These are phyloP conservation scores for Knufia petricola DNA, from an alignment of 2,329 filamentous ascomycete species.

Conservation along the genomic window DNA sequence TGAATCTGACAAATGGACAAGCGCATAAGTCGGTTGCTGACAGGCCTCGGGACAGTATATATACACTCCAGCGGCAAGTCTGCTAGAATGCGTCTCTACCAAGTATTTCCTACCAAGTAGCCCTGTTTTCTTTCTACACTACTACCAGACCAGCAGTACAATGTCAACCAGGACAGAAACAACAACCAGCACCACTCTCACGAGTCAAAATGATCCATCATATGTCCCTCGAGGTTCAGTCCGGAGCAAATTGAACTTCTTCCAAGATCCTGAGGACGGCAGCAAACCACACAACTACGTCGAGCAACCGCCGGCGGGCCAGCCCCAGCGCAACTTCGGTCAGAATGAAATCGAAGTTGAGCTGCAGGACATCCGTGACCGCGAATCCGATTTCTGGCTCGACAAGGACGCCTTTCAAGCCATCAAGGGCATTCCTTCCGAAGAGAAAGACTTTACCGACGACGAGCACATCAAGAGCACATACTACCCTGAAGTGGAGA, in stretches of 20 bases:
- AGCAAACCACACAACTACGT: slow-evolving; percentile 57
- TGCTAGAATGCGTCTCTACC: background rate
- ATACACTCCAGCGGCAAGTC: background rate
- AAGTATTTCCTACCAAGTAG: background rate
- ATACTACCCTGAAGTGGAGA: slow-evolving; percentile 81
- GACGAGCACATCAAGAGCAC: slow-evolving; percentile 57
- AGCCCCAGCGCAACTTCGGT: slow-evolving; percentile 57
- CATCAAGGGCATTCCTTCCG: slow-evolving; percentile 48
- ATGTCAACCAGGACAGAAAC: slow-evolving; percentile 25
- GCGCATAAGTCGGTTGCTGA: background rate
- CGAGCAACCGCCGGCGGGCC: slow-evolving; percentile 50
- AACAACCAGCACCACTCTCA: slow-evolving; percentile 23
- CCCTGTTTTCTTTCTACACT: no score
- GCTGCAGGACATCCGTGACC: slow-evolving; percentile 65
- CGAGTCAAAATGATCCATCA: slow-evolving; percentile 25
- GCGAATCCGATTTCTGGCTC: slow-evolving; percentile 55
- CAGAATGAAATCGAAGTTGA: slow-evolving; percentile 42
- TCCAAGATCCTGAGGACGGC: slow-evolving; percentile 50
- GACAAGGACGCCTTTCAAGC: slow-evolving; percentile 68
- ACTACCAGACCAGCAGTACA: background rate
- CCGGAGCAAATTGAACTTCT: slow-evolving; percentile 57
- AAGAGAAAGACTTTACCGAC: slow-evolving; percentile 52
- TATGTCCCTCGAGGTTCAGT: slow-evolving; percentile 52
- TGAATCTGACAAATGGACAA: slow-evolving; percentile 1
- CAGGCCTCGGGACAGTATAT: background rate